Evolutionary conservation across 345 rosid genomes (phyloP).

Genomic region (Erucastrum elatum): DNA sequence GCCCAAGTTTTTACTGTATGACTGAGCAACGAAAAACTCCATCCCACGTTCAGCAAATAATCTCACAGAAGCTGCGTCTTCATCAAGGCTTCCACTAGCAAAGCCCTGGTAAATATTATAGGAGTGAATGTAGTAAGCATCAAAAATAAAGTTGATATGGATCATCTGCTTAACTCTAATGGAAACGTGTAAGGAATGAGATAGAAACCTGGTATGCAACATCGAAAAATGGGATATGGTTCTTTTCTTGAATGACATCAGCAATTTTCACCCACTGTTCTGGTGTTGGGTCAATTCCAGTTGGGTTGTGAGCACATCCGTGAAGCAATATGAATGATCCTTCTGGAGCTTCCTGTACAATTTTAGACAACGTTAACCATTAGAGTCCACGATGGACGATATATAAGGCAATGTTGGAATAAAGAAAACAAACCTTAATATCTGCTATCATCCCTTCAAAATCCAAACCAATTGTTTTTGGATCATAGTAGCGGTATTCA

Average conservation of each 20-base stretch:
- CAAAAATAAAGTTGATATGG: not conserved
- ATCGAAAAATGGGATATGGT: conserved; percentile 91
- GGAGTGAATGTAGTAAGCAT: not conserved
- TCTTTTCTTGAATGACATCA: conserved; percentile 88
- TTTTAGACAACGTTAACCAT: not conserved
- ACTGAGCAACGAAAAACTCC: conserved; percentile 94
- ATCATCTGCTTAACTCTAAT: not conserved
- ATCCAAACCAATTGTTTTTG: conserved; percentile 95
- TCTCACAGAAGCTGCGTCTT: conserved; percentile 90
- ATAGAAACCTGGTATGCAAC: conserved; percentile 98
- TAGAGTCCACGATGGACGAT: not conserved
- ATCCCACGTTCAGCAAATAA: conserved; percentile 76
- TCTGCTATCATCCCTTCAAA: conserved; percentile 97
- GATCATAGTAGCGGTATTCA: conserved; percentile 93
- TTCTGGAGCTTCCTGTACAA: conserved; percentile 80
- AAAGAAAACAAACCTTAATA: conserved; percentile 62
- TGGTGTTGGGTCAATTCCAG: conserved; percentile 95
- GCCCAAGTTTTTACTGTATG: conserved; percentile 93
- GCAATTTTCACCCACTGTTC: conserved; percentile 93
- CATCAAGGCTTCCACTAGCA: conserved; percentile 98
- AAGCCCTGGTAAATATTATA: conserved; percentile 59
- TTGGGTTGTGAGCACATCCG: conserved; percentile 99
- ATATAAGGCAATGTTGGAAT: not conserved
- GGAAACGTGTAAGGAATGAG: not conserved
- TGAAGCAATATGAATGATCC: conserved; percentile 94